Conservation (phyloP, 1,284 basidiomycete species). For the Cryptococcus hybrid region DNA sequence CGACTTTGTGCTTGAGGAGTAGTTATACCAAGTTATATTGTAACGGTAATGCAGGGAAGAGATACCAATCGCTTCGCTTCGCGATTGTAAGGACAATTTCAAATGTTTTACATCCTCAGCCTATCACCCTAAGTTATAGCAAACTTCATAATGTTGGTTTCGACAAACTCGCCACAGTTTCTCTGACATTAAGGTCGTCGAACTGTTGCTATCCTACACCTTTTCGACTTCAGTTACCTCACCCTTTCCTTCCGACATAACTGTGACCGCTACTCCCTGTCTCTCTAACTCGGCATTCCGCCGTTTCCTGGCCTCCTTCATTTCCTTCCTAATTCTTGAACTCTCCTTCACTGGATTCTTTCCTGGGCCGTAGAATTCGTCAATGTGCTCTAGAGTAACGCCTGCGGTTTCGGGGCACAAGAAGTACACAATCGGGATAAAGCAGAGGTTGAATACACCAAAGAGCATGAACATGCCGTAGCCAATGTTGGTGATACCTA, state of each 20-base stretch:
- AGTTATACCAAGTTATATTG: neutral
- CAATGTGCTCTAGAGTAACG: slow-evolving; percentile 18
- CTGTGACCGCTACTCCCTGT: neutral
- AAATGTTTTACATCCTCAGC: no score
- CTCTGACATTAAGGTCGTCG: no score
- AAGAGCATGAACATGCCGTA: slow-evolving; percentile 58
- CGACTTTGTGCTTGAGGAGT: slow-evolving; percentile 47
- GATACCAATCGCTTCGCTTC: no score
- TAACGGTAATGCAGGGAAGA: no score
- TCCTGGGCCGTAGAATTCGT: slow-evolving; percentile 17
- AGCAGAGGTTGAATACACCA: slow-evolving; percentile 54
- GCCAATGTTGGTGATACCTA: slow-evolving; percentile 56
- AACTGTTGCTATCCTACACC: no score
- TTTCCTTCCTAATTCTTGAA: slow-evolving; percentile 4
- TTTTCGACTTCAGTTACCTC: no score
- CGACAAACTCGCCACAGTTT: no score
- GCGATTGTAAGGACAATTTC: no score
- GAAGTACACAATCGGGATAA: slow-evolving; percentile 54
- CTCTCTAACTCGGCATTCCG: neutral
- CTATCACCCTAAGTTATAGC: no score
- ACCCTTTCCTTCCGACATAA: no score
- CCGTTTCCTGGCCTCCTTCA: neutral
- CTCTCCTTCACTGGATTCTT: slow-evolving; percentile 19
- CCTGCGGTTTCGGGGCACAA: slow-evolving; percentile 23
- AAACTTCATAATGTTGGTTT: no score